phyloP scores from a whole-genome alignment of 2,329 filamentous ascomycete species.

The Cladosporium sp. region DNA sequence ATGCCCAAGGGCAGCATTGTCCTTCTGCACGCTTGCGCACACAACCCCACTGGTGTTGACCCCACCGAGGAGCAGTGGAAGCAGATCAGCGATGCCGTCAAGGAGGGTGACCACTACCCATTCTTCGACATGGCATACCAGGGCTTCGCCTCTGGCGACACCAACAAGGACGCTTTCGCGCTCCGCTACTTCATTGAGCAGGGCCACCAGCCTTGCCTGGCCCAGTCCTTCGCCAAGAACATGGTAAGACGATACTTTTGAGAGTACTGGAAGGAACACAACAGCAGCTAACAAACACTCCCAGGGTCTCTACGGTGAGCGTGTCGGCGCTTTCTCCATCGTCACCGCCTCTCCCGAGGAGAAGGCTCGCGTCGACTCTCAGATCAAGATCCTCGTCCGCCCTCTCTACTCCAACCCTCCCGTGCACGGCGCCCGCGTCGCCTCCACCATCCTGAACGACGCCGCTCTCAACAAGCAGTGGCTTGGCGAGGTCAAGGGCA shows the following conservation, averaged over 20 bases:
- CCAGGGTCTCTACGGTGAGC: constrained; percentile 94
- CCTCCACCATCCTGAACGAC: constrained; percentile 85
- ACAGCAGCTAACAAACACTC: constrained; percentile 14
- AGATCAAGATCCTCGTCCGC: constrained; percentile 96
- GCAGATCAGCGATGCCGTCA: constrained; percentile 81
- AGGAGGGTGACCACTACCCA: constrained; percentile 79
- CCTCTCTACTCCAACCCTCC: constrained; percentile 98
- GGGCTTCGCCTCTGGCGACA: constrained; percentile 90
- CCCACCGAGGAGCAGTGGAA: constrained; percentile 89
- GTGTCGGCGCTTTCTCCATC: constrained; percentile 93
- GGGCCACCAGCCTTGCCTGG: constrained; percentile 81
- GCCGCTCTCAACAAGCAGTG: constrained; percentile 83
- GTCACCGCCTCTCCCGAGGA: constrained; percentile 80
- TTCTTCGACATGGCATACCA: constrained; percentile 99
- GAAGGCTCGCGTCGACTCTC: constrained; percentile 92
- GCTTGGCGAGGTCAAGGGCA: constrained; percentile 93
- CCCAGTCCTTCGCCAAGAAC: constrained; percentile 98
- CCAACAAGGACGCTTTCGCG: constrained; percentile 87
- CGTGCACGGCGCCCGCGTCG: constrained; percentile 91
- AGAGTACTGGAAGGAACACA: neutral
- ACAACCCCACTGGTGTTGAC: constrained; percentile 97
- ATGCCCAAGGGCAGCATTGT: constrained; percentile 84
- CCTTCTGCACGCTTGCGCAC: constrained; percentile 92
- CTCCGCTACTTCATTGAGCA: constrained; percentile 89
- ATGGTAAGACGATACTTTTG: constrained; percentile 66